A percentile compares a stretch with the other conserved stretches of the same genome.
phyloP scores from a whole-genome alignment of 805 yeast species.

The Millerozyma miso region DNA sequence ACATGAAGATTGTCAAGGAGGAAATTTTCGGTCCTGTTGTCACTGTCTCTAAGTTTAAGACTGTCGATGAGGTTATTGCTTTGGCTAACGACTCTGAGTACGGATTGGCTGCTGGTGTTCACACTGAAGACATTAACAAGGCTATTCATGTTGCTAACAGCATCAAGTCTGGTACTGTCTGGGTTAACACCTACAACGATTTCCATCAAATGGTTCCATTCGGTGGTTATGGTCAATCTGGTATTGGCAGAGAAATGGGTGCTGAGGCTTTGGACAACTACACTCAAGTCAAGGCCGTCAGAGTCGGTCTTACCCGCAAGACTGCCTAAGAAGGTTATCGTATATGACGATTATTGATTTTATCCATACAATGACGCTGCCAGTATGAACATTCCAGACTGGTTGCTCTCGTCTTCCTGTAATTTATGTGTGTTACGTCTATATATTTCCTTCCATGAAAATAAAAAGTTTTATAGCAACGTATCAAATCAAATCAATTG shows the following conservation, averaged over 20 bases:
- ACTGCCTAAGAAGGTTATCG: constrained; percentile 1
- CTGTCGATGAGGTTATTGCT: constrained; percentile 74
- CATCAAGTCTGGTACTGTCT: constrained; percentile 83
- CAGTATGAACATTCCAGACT: background rate
- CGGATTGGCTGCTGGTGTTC: constrained; percentile 91
- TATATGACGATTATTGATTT: background rate
- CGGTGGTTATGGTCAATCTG: constrained; percentile 89
- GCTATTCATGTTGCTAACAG: constrained; percentile 72
- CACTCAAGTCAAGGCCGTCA: constrained; percentile 82
- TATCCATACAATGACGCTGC: background rate
- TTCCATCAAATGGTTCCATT: constrained; percentile 86
- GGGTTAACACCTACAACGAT: constrained; percentile 89
- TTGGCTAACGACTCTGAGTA: constrained; percentile 77
- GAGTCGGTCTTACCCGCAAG: constrained; percentile 37
- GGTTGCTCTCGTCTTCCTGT: background rate
- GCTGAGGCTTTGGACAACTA: constrained; percentile 80
- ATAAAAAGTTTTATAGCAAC: no score
- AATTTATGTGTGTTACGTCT: background rate
- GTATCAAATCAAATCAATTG: no score
- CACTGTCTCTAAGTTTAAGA: constrained; percentile 72
- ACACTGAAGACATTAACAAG: constrained; percentile 69
- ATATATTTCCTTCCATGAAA: background rate
- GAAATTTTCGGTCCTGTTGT: constrained; percentile 96
- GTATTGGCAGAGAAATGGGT: constrained; percentile 94
- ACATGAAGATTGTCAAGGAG: constrained; percentile 74